Percentiles rank a stretch among this genome's conserved stretches.
Conservation (phyloP, 169 alveolate species). For the Cryptosporidium canis region DNA sequence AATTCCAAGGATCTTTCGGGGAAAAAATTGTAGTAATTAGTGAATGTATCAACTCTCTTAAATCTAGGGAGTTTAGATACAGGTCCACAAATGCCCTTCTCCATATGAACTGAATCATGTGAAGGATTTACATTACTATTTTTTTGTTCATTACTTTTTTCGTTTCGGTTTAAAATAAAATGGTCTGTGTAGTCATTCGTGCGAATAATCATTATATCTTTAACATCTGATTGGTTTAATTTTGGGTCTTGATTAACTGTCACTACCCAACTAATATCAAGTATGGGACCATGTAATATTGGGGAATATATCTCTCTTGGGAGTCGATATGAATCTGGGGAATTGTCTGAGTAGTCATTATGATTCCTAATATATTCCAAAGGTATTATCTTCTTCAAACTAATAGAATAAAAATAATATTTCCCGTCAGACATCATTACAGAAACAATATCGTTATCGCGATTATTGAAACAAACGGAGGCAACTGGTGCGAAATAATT, state of each 20-base stretch:
- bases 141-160: neutral
- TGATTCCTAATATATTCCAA: neutral
- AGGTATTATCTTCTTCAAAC: slow-evolving; percentile 8
- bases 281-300: slow-evolving; percentile 36
- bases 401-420: slow-evolving; percentile 28
- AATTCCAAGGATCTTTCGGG: slow-evolving; percentile 59
- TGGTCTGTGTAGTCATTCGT: neutral
- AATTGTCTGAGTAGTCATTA: neutral
- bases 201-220: slow-evolving; percentile 1
- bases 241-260: neutral
- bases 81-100: slow-evolving; percentile 44
- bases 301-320: slow-evolving; percentile 55
- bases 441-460: slow-evolving; percentile 23
- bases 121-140: too few relatives aligned
- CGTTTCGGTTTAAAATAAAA: neutral
- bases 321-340: neutral
- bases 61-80: slow-evolving; percentile 67
- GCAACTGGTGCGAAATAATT: slow-evolving; percentile 40
- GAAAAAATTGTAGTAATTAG: slow-evolving; percentile 8
- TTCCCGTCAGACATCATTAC: slow-evolving; percentile 53
- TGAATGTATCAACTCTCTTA: slow-evolving; percentile 5
- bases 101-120: neutral
- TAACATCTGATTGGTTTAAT: neutral
- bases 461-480: slow-evolving; percentile 25
- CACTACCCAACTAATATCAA: slow-evolving; percentile 11